phyloP scores from a whole-genome alignment of 2,329 filamentous ascomycete genomes.

The Colletotrichum musicola region DNA sequence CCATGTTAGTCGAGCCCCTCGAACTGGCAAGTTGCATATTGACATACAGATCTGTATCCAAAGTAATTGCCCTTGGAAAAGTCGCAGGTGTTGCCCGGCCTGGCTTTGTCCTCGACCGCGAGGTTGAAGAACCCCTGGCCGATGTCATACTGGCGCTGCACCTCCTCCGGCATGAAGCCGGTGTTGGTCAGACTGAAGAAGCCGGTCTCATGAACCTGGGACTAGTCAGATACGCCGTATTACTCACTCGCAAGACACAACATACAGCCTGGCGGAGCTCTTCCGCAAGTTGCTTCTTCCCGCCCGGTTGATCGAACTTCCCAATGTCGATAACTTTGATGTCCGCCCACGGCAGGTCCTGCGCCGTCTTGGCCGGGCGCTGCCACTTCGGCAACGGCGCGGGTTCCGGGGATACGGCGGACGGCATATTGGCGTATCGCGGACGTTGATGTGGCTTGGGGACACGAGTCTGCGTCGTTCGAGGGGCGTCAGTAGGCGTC shows the following conservation, averaged over 20 bases:
- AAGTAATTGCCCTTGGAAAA: conserved; percentile 62
- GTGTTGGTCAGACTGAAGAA: conserved; percentile 69
- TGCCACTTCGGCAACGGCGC: conserved; percentile 44
- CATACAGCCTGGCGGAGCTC: conserved; percentile 64
- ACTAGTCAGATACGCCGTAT: background rate
- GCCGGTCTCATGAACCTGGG: conserved; percentile 50
- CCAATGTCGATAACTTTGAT: conserved; percentile 65
- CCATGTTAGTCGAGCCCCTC: background rate
- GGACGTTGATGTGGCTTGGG: background rate
- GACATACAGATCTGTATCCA: conserved; percentile 54
- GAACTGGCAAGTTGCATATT: background rate
- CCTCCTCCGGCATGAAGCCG: conserved; percentile 62
- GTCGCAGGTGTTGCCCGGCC: conserved; percentile 61
- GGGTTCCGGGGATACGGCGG: conserved; percentile 21
- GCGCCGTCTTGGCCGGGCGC: conserved; percentile 45
- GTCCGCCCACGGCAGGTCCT: conserved; percentile 60
- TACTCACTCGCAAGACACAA: background rate
- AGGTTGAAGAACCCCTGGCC: conserved; percentile 65
- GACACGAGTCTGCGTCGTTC: too few relatives aligned
- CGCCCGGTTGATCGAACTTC: conserved; percentile 61
- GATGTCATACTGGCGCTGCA: conserved; percentile 66
- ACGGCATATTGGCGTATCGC: conserved; percentile 23
- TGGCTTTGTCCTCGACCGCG: conserved; percentile 58
- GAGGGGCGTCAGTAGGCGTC: too few relatives aligned
- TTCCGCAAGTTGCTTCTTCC: conserved; percentile 63